Conservation (phyloP, 129 eudicot species). For the Artemisia argyi region DNA sequence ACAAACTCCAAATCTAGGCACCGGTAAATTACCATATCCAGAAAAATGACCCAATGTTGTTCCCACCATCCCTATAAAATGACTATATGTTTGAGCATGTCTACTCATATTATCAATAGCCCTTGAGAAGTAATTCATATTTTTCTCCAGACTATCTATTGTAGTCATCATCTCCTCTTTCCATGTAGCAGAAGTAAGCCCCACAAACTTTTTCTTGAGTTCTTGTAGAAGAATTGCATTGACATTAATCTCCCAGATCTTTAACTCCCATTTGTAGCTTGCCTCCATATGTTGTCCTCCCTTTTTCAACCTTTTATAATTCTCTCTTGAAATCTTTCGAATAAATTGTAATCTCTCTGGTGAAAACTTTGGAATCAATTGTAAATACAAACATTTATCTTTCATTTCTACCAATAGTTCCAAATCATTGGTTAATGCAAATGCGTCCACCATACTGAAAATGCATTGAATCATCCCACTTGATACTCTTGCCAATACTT, state of each 20-base stretch:
- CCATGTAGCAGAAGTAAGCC: no score
- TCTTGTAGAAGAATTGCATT: background rate
- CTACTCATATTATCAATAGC: background rate
- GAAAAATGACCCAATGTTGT: no score
- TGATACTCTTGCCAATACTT: background rate
- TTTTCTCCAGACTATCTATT: background rate
- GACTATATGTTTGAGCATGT: background rate
- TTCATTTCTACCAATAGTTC: background rate
- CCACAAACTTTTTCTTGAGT: background rate
- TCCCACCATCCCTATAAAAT: no score
- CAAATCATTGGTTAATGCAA: background rate
- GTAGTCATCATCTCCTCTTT: no score
- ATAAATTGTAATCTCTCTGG: no score
- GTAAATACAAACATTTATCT: no score
- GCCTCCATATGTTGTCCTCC: no score
- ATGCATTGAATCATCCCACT: background rate
- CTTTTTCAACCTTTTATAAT: no score
- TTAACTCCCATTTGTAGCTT: background rate
- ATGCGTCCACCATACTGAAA: background rate
- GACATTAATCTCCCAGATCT: background rate
- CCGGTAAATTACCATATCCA: background rate
- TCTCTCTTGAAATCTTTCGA: no score
- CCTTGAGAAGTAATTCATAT: background rate
- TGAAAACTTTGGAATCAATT: no score
- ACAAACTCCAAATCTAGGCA: slow-evolving; percentile 5